Percentiles rank a stretch among this genome's conserved stretches.
Conservation (phyloP, 495 filamentous ascomycete genomes). For the Tetracladium marchalianum region DNA sequence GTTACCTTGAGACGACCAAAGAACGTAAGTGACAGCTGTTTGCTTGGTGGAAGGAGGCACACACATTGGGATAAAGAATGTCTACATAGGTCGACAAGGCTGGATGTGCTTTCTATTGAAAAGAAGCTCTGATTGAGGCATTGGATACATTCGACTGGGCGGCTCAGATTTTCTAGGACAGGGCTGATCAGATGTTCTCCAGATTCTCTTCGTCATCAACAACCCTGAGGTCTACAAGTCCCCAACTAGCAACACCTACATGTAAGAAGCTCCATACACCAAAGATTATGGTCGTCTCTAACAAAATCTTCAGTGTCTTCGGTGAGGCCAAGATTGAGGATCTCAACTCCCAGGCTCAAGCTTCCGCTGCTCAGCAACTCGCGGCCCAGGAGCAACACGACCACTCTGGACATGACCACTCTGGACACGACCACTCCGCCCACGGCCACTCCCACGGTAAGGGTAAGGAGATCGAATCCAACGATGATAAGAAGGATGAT, state of each 20-base stretch:
- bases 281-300: slow-evolving; percentile 2
- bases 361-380: slow-evolving; percentile 84
- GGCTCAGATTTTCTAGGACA: not conserved
- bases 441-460: slow-evolving; percentile 55
- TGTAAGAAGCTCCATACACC: slow-evolving; percentile 51
- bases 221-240: slow-evolving; percentile 99
- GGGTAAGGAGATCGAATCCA: slow-evolving; percentile 61
- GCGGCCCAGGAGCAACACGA: slow-evolving; percentile 56
- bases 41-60: not conserved
- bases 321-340: slow-evolving; percentile 99
- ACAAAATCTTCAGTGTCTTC: slow-evolving; percentile 64
- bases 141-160: no score
- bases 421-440: slow-evolving; percentile 30
- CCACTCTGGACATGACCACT: slow-evolving; percentile 56
- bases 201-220: slow-evolving; percentile 99
- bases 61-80: not conserved
- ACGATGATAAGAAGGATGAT: slow-evolving; percentile 69
- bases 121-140: no score
- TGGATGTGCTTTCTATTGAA: not conserved
- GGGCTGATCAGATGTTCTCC: slow-evolving; percentile 1
- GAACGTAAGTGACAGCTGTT: slow-evolving; percentile 59
- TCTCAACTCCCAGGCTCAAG: slow-evolving; percentile 93
- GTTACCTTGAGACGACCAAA: slow-evolving; percentile 96
- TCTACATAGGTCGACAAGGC: not conserved
- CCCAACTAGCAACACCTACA: slow-evolving; percentile 96